Conservation (phyloP, 1,139 yeast genomes). For the Pichia sp. region DNA sequence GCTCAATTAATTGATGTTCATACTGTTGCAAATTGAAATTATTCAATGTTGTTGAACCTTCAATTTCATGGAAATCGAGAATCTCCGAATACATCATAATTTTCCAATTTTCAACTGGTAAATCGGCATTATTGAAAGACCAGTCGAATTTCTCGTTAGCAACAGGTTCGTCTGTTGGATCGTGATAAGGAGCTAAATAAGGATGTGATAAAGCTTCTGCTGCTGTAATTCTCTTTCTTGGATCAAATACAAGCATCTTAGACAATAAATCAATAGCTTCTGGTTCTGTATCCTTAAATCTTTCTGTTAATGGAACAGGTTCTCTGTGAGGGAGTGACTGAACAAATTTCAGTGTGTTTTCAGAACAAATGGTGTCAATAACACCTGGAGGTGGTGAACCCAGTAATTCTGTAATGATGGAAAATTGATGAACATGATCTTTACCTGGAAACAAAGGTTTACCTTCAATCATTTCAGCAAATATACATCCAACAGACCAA, state of each 20-base stretch:
- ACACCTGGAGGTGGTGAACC: conserved; percentile 98
- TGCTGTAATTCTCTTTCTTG: conserved; percentile 77
- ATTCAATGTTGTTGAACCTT: conserved; percentile 25
- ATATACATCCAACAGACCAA: conserved; percentile 99
- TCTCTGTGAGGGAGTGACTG: conserved; percentile 90
- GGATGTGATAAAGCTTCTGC: conserved; percentile 86
- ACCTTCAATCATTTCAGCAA: conserved; percentile 99
- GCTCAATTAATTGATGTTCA: conserved; percentile 20
- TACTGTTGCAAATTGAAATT: conserved; percentile 18
- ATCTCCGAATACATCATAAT: conserved; percentile 99
- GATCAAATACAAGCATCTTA: conserved; percentile 75
- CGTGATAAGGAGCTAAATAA: conserved; percentile 95
- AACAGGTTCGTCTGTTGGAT: conserved; percentile 94
- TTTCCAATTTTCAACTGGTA: conserved; percentile 97
- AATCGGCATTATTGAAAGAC: conserved; percentile 96
- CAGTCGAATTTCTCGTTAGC: conserved; percentile 93
- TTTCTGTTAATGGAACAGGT: conserved; percentile 76
- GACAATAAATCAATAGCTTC: conserved; percentile 85
- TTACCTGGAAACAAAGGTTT: conserved; percentile 97
- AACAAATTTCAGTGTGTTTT: conserved; percentile 89
- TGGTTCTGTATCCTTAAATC: conserved; percentile 83
- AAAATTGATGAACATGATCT: conserved; percentile 97
- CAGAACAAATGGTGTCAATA: conserved; percentile 91
- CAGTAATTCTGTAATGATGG: conserved; percentile 88
- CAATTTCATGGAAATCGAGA: conserved; percentile 85